Percentiles rank a stretch among this genome's conserved stretches.
Evolutionary conservation across 257 asterid species (phyloP).

Genomic region (Solanum verrucosum): DNA sequence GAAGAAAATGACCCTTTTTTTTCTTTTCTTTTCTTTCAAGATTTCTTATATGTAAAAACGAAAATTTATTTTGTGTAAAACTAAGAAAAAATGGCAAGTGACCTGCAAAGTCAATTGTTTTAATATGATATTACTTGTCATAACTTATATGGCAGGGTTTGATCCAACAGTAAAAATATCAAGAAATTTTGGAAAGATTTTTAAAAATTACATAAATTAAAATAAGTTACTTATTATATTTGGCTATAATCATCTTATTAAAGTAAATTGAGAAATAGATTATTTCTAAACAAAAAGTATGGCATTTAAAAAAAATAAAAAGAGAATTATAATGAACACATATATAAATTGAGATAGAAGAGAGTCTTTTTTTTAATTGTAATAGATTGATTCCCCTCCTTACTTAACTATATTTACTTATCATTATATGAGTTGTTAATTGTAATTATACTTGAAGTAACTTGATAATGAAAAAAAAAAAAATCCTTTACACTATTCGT

Average conservation of each 20-base stretch:
- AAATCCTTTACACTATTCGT: not conserved
- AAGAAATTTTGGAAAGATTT: no score
- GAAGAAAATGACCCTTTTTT: no score
- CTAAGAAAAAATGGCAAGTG: not conserved
- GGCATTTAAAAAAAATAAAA: not conserved
- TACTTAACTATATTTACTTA: not conserved
- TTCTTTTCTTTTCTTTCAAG: no score
- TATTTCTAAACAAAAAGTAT: not conserved
- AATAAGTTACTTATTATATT: not conserved
- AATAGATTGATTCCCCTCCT: not conserved
- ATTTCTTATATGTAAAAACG: not conserved
- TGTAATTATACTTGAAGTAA: not conserved
- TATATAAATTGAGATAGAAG: not conserved
- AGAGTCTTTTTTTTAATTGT: no score
- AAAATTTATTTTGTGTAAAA: not conserved
- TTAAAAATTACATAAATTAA: not conserved
- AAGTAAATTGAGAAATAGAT: not conserved
- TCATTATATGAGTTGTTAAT: not conserved
- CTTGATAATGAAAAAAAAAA: not conserved
- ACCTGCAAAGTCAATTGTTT: not conserved
- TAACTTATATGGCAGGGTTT: not conserved
- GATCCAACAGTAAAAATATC: not conserved
- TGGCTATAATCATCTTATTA: not conserved
- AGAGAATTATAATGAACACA: not conserved
- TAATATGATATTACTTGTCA: not conserved